Evolutionary conservation across 2,329 filamentous ascomycete genomes (phyloP).

Genomic region (Phyllosticta citribraziliensis): DNA sequence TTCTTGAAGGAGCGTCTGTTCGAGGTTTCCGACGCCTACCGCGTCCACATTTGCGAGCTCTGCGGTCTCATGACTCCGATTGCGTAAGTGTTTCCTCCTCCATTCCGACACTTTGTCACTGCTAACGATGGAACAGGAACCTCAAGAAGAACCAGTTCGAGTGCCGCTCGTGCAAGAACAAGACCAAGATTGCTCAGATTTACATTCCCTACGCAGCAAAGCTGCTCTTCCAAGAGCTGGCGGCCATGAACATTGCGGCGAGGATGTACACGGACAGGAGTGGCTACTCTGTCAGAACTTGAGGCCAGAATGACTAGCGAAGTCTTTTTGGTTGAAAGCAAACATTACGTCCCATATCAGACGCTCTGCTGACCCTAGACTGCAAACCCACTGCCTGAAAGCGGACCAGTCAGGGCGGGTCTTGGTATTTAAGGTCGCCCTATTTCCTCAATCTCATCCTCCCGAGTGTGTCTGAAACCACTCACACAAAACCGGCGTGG

Average conservation of each 20-base stretch:
- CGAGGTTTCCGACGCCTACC: slow-evolving; percentile 94
- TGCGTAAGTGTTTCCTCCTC: slow-evolving; percentile 60
- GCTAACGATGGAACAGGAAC: slow-evolving; percentile 48
- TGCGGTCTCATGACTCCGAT: slow-evolving; percentile 98
- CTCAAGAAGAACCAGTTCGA: slow-evolving; percentile 93
- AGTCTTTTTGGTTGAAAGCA: neutral
- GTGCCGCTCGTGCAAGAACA: slow-evolving; percentile 96
- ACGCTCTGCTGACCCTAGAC: neutral
- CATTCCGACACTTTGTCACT: slow-evolving; percentile 17
- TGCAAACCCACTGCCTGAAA: neutral
- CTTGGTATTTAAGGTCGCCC: too few species aligned
- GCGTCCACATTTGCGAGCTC: slow-evolving; percentile 96
- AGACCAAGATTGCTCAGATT: slow-evolving; percentile 95
- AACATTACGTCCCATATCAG: neutral
- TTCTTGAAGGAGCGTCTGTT: slow-evolving; percentile 97
- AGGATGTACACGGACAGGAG: slow-evolving; percentile 90
- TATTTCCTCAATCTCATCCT: too few species aligned
- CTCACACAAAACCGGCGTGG: too few species aligned
- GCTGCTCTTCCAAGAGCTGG: slow-evolving; percentile 94
- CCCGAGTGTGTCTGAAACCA: too few species aligned
- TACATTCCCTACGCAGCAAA: slow-evolving; percentile 98
- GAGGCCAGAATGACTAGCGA: neutral
- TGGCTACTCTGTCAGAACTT: slow-evolving; percentile 50
- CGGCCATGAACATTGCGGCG: slow-evolving; percentile 96
- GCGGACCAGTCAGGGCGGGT: neutral